A percentile compares a stretch with the other conserved stretches of the same genome.
These are phyloP conservation scores for Phytophthora brassicae DNA, from an alignment of 352 stramenopile genomes.

Conservation along the genomic window DNA sequence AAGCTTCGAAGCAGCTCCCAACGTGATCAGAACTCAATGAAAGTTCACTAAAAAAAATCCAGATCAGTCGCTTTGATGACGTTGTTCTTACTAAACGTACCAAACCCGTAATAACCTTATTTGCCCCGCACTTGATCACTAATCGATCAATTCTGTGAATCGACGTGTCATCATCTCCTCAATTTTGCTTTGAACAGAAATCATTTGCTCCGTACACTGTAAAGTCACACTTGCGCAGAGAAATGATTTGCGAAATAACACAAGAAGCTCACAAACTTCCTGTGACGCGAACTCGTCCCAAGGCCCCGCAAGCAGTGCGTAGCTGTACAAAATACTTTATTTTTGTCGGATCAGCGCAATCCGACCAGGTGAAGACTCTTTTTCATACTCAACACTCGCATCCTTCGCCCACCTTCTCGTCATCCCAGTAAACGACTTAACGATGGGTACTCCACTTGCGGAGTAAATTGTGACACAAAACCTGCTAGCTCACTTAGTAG, in stretches of 20 bases:
- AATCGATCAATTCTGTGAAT: slow-evolving; percentile 19
- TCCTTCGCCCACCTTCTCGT: slow-evolving; percentile 35
- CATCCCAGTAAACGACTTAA: slow-evolving; percentile 29
- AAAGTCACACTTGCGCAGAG: slow-evolving; percentile 27
- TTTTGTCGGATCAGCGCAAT: slow-evolving; percentile 34
- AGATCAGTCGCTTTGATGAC: slow-evolving; percentile 23
- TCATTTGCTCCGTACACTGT: slow-evolving; percentile 20
- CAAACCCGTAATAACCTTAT: slow-evolving; percentile 21
- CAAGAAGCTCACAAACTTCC: slow-evolving; percentile 46
- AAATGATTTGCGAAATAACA: slow-evolving; percentile 46
- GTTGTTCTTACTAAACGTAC: slow-evolving; percentile 29
- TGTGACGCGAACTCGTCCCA: slow-evolving; percentile 13
- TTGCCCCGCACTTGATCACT: slow-evolving; percentile 2
- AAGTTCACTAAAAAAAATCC: slow-evolving; percentile 18
- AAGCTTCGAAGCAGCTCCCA: no score
- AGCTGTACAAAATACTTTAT: slow-evolving; percentile 49
- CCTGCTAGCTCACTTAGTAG: slow-evolving; percentile 40
- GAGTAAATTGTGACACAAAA: slow-evolving; percentile 34
- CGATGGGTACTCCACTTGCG: slow-evolving; percentile 10
- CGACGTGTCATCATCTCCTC: slow-evolving; percentile 39
- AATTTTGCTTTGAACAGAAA: slow-evolving; percentile 27
- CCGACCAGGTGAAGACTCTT: slow-evolving; percentile 9
- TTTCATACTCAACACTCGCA: slow-evolving; percentile 1
- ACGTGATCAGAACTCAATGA: neutral
- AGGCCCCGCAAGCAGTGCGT: slow-evolving; percentile 31